These are phyloP conservation scores for Tinospora cordifolia DNA, from an alignment of 164 flowering plant genomes.

Conservation along the genomic window DNA sequence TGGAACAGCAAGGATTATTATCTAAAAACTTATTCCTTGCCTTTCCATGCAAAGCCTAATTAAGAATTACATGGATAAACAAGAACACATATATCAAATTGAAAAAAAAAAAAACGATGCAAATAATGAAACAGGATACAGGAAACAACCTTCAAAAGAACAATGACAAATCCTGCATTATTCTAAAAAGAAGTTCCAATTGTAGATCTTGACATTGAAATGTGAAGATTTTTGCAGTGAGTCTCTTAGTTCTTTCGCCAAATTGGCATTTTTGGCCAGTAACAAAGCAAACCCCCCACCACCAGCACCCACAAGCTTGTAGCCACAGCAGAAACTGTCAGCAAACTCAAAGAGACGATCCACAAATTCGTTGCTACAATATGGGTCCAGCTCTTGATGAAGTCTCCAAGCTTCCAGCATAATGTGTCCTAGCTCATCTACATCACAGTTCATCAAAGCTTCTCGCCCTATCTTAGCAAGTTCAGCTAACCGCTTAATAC, in stretches of 20 bases:
- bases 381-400: conserved; percentile 97
- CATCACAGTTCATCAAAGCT: conserved; percentile 78
- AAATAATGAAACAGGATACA: not conserved
- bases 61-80: not conserved
- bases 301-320: conserved; percentile 98
- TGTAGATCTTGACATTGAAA: conserved; percentile 54
- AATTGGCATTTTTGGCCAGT: conserved; percentile 51
- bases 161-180: not conserved
- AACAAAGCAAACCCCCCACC: conserved; percentile 97
- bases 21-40: not conserved
- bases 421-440: conserved; percentile 76
- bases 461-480: conserved; percentile 91
- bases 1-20: not conserved
- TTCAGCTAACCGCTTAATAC: conserved; percentile 86
- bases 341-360: conserved; percentile 69
- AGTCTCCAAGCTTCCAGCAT: conserved; percentile 96
- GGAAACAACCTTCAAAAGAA: conserved; percentile 3
- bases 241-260: conserved; percentile 41
- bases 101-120: not conserved
- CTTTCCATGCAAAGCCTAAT: not conserved
- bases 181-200: conserved; percentile 44
- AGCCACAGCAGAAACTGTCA: conserved; percentile 74
- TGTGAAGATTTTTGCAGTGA: conserved; percentile 40
- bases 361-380: conserved; percentile 79
- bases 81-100: not conserved